Conservation (phyloP, 2,329 filamentous ascomycete species). For the Tolypocladium ophioglossoides region DNA sequence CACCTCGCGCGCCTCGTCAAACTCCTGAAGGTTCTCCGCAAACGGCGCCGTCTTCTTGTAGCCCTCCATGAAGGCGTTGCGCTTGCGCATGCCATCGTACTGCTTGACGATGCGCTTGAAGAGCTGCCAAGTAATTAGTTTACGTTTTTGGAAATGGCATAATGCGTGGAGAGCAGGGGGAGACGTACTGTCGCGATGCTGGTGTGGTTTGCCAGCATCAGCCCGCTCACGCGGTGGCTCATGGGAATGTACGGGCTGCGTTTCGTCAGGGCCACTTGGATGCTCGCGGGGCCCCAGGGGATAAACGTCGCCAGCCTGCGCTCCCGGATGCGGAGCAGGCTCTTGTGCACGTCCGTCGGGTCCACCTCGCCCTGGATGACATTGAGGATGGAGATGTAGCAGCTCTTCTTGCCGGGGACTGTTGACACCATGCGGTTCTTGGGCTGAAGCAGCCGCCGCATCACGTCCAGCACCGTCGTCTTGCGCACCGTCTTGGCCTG, state of each 20-base stretch:
- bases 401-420: constrained; percentile 89
- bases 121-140: constrained; percentile 33
- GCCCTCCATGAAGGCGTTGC: constrained; percentile 90
- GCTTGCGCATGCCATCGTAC: constrained; percentile 89
- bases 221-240: constrained; percentile 84
- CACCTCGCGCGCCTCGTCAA: constrained; percentile 88
- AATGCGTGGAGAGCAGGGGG: not conserved
- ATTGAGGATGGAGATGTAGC: constrained; percentile 97
- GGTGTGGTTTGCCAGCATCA: constrained; percentile 98
- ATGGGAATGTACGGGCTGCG: constrained; percentile 93
- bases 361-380: constrained; percentile 99
- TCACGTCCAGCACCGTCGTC: constrained; percentile 95
- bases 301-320: constrained; percentile 92
- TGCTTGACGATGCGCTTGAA: constrained; percentile 91
- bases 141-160: not conserved
- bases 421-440: constrained; percentile 99
- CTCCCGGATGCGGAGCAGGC: constrained; percentile 88
- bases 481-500: constrained; percentile 97
- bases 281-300: constrained; percentile 94
- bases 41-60: constrained; percentile 97
- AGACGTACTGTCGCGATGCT: constrained; percentile 73
- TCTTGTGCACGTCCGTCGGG: constrained; percentile 97
- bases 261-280: constrained; percentile 93
- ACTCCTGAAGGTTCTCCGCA: constrained; percentile 82
- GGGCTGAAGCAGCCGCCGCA: constrained; percentile 87